These are phyloP conservation scores for Termitomyces sp. DNA, from an alignment of 1,284 basidiomycete species.

Conservation along the genomic window DNA sequence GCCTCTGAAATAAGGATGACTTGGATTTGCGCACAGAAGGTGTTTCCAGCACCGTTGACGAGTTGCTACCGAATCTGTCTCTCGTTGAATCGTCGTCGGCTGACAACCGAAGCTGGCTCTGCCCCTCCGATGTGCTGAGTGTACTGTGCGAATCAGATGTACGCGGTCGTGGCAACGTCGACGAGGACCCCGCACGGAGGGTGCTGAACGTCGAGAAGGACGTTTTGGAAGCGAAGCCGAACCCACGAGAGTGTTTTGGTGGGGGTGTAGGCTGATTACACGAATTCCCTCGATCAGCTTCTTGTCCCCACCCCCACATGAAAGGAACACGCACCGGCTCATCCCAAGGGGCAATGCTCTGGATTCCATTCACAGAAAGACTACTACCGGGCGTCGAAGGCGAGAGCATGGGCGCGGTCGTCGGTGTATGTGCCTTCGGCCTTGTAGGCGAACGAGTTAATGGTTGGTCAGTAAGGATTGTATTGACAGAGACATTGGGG, in stretches of 20 bases:
- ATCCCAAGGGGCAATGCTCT: conserved; percentile 33
- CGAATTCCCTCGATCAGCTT: not conserved
- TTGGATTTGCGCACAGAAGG: conserved; percentile 28
- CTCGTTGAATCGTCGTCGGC: conserved; percentile 29
- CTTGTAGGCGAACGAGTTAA: not conserved
- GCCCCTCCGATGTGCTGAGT: conserved; percentile 28
- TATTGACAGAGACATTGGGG: conserved; percentile 1
- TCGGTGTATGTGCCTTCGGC: not conserved
- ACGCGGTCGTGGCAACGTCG: conserved; percentile 29
- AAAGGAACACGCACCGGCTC: conserved; percentile 25
- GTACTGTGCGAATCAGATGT: conserved; percentile 39
- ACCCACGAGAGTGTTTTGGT: conserved; percentile 27
- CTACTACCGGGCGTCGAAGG: conserved; percentile 10
- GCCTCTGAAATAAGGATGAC: conserved; percentile 31
- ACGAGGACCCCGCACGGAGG: conserved; percentile 29
- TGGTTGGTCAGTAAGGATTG: conserved; percentile 5
- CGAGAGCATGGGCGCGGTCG: conserved; percentile 2
- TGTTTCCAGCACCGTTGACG: conserved; percentile 15
- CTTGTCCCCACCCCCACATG: not conserved
- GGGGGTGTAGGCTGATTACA: conserved; percentile 31
- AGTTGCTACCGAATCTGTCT: conserved; percentile 23
- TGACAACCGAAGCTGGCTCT: conserved; percentile 22
- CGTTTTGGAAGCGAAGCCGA: conserved; percentile 34
- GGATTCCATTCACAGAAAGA: conserved; percentile 20
- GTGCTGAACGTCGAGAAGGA: conserved; percentile 37